Conservation (phyloP, 2,329 filamentous ascomycete genomes). For the Ophiocordyceps robertsii region DNA sequence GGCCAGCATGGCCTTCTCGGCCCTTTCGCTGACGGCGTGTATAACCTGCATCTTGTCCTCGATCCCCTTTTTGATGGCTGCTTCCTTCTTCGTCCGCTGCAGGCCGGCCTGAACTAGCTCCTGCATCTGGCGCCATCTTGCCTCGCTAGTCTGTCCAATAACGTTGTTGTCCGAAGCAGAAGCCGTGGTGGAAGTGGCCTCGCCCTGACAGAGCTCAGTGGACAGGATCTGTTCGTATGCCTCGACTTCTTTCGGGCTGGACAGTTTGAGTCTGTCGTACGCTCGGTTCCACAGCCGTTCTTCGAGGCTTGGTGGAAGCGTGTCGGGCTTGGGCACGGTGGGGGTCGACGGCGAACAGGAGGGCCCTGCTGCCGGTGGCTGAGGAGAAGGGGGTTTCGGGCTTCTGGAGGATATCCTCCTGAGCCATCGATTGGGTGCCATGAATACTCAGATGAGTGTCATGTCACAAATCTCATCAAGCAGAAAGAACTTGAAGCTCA, state of each 20-base stretch:
- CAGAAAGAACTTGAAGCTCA: no score
- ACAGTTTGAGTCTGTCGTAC: neutral
- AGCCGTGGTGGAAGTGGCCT: no score
- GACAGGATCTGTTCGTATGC: neutral
- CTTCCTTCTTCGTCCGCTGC: conserved; percentile 11
- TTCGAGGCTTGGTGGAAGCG: neutral
- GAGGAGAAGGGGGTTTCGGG: no score
- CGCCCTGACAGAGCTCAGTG: neutral
- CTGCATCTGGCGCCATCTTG: conserved; percentile 14
- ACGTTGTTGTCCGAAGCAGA: neutral
- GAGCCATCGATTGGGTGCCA: no score
- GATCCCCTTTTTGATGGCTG: conserved; percentile 11
- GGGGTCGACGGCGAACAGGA: no score
- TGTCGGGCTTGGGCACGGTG: no score
- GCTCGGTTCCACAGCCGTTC: neutral
- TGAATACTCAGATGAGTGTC: no score
- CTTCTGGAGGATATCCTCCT: no score
- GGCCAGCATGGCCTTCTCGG: conserved; percentile 11
- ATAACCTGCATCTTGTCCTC: conserved; percentile 10
- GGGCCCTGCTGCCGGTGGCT: no score
- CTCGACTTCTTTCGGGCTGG: neutral
- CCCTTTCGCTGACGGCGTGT: conserved; percentile 10
- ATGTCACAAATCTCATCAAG: no score
- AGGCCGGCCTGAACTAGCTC: conserved; percentile 14
- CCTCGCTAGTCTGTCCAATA: neutral